These are phyloP conservation scores for Fusarium bulbicola DNA, from an alignment of 2,329 filamentous ascomycete genomes.

Conservation along the genomic window DNA sequence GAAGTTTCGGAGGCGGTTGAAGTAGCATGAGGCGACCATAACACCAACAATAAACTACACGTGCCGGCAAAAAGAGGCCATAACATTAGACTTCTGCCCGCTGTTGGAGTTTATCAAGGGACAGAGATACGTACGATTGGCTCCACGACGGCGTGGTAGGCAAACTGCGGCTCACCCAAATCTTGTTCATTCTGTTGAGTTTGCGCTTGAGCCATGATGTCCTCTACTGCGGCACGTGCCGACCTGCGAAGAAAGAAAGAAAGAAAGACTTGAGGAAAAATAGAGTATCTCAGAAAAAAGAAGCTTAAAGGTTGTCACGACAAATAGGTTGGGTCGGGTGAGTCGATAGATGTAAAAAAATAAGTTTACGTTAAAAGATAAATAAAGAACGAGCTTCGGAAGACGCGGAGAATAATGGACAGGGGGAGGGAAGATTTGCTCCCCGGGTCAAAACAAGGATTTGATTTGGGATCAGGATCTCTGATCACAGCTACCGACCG, in stretches of 20 bases:
- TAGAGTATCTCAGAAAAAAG: not conserved
- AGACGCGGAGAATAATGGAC: constrained; percentile 19
- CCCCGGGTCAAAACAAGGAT: not conserved
- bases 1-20: constrained; percentile 42
- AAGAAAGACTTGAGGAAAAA: not conserved
- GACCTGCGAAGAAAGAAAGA: not conserved
- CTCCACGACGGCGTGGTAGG: constrained; percentile 38
- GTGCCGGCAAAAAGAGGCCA: not conserved
- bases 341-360: not conserved
- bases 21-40: constrained; percentile 43
- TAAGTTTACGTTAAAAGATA: not conserved
- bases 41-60: constrained; percentile 41
- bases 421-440: not conserved
- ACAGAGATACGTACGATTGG: constrained; percentile 37
- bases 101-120: not conserved
- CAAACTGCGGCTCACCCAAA: constrained; percentile 43
- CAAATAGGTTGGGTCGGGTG: not conserved
- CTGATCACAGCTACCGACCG: not conserved
- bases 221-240: not conserved
- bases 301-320: not conserved
- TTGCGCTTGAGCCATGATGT: constrained; percentile 5
- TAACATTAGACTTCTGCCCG: not conserved
- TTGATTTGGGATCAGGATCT: constrained; percentile 3
- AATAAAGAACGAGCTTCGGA: constrained; percentile 2
- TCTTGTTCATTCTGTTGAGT: constrained; percentile 28